phyloP scores from a whole-genome alignment of 2,329 filamentous ascomycete species.

The Paraconiothyrium brasiliense region DNA sequence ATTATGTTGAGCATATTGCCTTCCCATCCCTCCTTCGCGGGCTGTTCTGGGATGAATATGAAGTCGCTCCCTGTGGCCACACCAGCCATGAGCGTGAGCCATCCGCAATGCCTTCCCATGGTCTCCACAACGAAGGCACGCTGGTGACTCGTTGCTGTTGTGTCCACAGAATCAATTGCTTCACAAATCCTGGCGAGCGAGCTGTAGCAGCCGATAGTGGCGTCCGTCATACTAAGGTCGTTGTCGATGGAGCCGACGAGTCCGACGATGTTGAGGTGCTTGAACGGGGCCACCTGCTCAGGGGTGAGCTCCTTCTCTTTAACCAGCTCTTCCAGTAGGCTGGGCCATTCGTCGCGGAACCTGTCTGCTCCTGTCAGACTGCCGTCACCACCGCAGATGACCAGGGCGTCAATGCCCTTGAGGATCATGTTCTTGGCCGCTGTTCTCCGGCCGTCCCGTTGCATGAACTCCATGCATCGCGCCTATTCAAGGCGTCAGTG shows the following conservation, averaged over 20 bases:
- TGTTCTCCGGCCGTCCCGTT: constrained; percentile 81
- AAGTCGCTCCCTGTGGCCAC: constrained; percentile 96
- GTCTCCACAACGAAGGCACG: constrained; percentile 95
- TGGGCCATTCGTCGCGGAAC: constrained; percentile 92
- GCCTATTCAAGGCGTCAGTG: constrained; percentile 56
- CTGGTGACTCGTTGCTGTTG: constrained; percentile 92
- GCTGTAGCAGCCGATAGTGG: constrained; percentile 96
- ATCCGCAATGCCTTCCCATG: constrained; percentile 98
- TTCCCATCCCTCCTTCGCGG: constrained; percentile 86
- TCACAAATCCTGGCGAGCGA: constrained; percentile 93
- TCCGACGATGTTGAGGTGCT: constrained; percentile 93
- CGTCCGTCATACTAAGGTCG: constrained; percentile 95
- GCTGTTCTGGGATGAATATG: constrained; percentile 95
- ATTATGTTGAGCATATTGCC: constrained; percentile 48
- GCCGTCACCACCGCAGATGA: constrained; percentile 97
- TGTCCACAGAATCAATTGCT: constrained; percentile 95
- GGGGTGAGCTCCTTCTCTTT: constrained; percentile 73
- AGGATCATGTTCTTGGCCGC: constrained; percentile 95
- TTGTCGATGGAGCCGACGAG: constrained; percentile 98
- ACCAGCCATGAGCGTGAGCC: constrained; percentile 95
- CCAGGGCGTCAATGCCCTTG: constrained; percentile 91
- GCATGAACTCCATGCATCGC: constrained; percentile 89
- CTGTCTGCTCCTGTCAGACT: constrained; percentile 89
- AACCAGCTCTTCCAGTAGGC: constrained; percentile 85
- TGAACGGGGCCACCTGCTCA: constrained; percentile 78